These are phyloP conservation scores for Chalaropsis thielavioides DNA, from an alignment of 2,329 filamentous ascomycete species.

Conservation along the genomic window DNA sequence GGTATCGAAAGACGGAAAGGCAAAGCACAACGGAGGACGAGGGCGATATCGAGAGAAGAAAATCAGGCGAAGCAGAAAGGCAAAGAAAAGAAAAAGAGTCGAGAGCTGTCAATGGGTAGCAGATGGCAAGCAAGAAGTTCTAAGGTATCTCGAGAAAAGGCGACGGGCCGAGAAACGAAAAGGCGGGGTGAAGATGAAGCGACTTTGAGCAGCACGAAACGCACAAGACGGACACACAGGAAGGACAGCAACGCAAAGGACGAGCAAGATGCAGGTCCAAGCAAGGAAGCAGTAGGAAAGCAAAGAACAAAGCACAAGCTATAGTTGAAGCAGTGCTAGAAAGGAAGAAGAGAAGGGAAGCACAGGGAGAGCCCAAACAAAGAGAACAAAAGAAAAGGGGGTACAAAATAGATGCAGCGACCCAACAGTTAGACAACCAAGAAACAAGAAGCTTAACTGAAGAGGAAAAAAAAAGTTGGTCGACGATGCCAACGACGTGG, in stretches of 20 bases:
- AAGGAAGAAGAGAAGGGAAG: slow-evolving; percentile 14
- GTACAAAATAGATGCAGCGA: slow-evolving; percentile 13
- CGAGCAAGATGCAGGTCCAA: slow-evolving; percentile 10
- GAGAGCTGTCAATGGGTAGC: not conserved
- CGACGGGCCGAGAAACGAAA: not conserved
- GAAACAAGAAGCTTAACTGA: slow-evolving; percentile 18
- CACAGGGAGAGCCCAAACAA: slow-evolving; percentile 5
- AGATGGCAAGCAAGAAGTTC: not conserved
- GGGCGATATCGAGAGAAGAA: not conserved
- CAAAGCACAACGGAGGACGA: not conserved
- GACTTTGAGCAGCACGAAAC: slow-evolving; percentile 8
- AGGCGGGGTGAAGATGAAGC: slow-evolving; percentile 13
- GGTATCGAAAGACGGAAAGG: slow-evolving; percentile 14
- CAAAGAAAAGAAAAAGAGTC: not conserved
- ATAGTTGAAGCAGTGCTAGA: slow-evolving; percentile 4
- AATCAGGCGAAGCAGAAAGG: not conserved
- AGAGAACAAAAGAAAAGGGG: slow-evolving; percentile 10
- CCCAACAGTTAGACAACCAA: slow-evolving; percentile 11
- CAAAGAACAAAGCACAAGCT: slow-evolving; percentile 15
- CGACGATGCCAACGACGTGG: slow-evolving; percentile 7
- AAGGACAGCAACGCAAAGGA: slow-evolving; percentile 14
- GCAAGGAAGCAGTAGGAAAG: slow-evolving; percentile 20
- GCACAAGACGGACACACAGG: slow-evolving; percentile 15
- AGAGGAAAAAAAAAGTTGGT: slow-evolving; percentile 11
- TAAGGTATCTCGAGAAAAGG: not conserved